Evolutionary conservation across 1,284 basidiomycete genomes (phyloP).

Genomic region (Porodaedalea pini): DNA sequence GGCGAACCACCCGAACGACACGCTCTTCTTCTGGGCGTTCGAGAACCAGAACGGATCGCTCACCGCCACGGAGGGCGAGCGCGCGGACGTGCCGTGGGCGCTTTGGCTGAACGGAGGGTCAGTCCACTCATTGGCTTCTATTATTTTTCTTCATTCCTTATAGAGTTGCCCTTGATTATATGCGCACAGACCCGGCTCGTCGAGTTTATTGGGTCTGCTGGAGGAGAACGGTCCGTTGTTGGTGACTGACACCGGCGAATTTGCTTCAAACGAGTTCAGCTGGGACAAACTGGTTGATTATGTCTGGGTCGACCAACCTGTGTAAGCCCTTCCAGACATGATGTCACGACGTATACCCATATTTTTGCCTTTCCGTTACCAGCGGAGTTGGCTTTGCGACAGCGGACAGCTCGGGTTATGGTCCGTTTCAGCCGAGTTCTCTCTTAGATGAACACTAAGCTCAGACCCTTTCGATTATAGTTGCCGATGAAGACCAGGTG

Average conservation of each 20-base stretch:
- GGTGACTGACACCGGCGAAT: conserved; percentile 46
- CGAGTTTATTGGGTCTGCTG: conserved; percentile 60
- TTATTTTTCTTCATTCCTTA: neutral
- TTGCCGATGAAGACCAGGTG: conserved; percentile 63
- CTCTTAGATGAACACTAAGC: too few species aligned
- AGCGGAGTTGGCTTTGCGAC: conserved; percentile 66
- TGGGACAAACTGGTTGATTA: conserved; percentile 63
- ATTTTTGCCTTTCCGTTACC: neutral
- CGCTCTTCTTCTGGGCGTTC: conserved; percentile 70
- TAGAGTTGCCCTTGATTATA: conserved; percentile 68
- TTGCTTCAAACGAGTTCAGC: conserved; percentile 48
- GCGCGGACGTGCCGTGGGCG: conserved; percentile 56
- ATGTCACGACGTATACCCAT: neutral
- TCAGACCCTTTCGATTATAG: conserved; percentile 33
- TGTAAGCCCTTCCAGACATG: conserved; percentile 39
- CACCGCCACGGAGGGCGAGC: conserved; percentile 34
- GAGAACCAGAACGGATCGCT: conserved; percentile 61
- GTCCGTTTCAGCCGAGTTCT: conserved; percentile 44
- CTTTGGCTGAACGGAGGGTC: conserved; percentile 76
- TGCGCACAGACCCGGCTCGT: conserved; percentile 66
- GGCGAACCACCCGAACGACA: conserved; percentile 64
- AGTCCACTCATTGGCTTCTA: conserved; percentile 22
- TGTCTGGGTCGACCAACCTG: conserved; percentile 73
- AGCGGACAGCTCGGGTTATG: conserved; percentile 50
- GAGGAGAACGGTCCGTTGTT: conserved; percentile 71